Evolutionary conservation across 495 filamentous ascomycete species (phyloP).

Genomic region (Hypoxylon intermedium): DNA sequence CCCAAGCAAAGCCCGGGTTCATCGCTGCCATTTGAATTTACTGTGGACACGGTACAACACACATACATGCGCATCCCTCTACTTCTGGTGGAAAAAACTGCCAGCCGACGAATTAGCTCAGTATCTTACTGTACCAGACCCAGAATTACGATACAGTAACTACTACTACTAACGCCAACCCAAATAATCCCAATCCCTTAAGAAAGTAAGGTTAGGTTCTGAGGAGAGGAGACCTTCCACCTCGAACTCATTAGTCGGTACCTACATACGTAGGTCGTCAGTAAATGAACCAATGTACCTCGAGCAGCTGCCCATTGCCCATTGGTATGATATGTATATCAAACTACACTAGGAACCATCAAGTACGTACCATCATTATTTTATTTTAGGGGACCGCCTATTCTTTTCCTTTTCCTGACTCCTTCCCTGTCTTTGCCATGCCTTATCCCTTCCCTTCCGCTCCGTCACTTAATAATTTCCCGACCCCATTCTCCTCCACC

Average conservation of each 20-base stretch:
- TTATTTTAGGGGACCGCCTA: conserved; percentile 35
- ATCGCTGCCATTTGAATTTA: conserved; percentile 3
- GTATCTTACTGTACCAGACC: conserved; percentile 41
- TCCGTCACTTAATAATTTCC: conserved; percentile 43
- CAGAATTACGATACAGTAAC: conserved; percentile 39
- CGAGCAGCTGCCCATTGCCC: too few species aligned
- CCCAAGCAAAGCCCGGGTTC: neutral
- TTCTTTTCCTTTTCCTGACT: conserved; percentile 24
- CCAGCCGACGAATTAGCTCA: conserved; percentile 28
- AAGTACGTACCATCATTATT: conserved; percentile 25
- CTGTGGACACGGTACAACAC: conserved; percentile 23
- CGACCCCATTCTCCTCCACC: conserved; percentile 41
- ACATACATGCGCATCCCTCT: conserved; percentile 23
- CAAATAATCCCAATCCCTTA: conserved; percentile 24
- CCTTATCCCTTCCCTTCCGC: conserved; percentile 40
- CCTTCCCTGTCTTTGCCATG: conserved; percentile 40
- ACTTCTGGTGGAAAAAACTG: conserved; percentile 11
- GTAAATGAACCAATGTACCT: too few species aligned
- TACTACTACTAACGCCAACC: too few species aligned
- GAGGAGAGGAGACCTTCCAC: neutral
- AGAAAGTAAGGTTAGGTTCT: conserved; percentile 35
- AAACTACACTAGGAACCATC: neutral
- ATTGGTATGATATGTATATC: too few species aligned
- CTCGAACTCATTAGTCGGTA: too few species aligned
- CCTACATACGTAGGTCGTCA: too few species aligned